phyloP scores from a whole-genome alignment of 2,329 filamentous ascomycete species.

The Elsinoe necatrix region DNA sequence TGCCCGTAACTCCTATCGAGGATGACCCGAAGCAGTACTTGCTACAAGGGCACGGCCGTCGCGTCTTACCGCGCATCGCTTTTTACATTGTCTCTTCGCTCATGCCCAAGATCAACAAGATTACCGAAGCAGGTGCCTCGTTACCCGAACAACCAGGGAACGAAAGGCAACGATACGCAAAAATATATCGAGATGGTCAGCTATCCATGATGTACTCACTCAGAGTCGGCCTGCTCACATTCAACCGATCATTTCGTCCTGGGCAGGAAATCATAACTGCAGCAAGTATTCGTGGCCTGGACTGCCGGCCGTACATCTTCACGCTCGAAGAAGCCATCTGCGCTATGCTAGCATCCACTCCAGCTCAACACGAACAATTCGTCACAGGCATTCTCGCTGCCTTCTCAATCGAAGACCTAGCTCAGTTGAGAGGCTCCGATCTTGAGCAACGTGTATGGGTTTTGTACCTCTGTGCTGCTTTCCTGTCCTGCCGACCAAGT shows the following conservation, averaged over 20 bases:
- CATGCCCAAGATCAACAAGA: conserved; percentile 28
- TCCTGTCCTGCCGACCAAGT: conserved; percentile 24
- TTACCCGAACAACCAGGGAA: conserved; percentile 28
- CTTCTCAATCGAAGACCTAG: conserved; percentile 25
- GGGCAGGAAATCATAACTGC: background rate
- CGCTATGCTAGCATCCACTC: conserved; percentile 43
- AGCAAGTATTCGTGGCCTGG: conserved; percentile 7
- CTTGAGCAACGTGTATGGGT: conserved; percentile 33
- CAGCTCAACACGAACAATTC: conserved; percentile 21
- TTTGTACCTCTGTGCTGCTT: conserved; percentile 26
- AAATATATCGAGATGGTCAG: conserved; percentile 38
- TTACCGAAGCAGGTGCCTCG: conserved; percentile 22
- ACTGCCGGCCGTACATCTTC: conserved; percentile 19
- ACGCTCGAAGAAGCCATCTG: conserved; percentile 26
- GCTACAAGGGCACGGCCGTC: conserved; percentile 21
- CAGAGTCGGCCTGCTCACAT: conserved; percentile 24
- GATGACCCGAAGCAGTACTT: conserved; percentile 23
- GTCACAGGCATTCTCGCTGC: conserved; percentile 27
- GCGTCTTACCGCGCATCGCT: conserved; percentile 28
- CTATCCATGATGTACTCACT: conserved; percentile 26
- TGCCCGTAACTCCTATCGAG: conserved; percentile 25
- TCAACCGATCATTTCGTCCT: conserved; percentile 21
- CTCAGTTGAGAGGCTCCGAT: conserved; percentile 26
- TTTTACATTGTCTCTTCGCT: conserved; percentile 29
- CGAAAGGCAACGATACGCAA: conserved; percentile 33